Conservation (phyloP, 2,329 filamentous ascomycete species). For the Aspergillus piperis region DNA sequence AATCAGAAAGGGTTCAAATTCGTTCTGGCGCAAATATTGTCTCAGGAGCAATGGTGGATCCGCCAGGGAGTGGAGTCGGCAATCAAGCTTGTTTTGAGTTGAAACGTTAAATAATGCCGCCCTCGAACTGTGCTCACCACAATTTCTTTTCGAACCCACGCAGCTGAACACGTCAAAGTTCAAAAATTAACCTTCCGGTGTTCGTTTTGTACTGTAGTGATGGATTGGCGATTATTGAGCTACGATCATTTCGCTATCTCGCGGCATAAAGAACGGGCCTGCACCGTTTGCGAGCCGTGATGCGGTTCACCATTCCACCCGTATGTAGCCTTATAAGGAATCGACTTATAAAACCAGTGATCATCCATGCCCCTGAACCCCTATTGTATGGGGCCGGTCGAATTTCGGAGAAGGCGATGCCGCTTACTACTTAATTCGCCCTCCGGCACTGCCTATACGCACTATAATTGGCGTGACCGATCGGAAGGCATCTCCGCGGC, state of each 20-base stretch:
- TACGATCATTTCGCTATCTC: not conserved
- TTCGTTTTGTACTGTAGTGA: too few relatives aligned
- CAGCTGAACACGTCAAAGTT: not conserved
- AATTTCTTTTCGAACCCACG: not conserved
- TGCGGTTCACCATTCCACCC: too few relatives aligned
- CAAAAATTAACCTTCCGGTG: not conserved
- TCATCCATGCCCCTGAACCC: not conserved
- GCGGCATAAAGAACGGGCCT: not conserved
- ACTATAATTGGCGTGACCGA: not conserved
- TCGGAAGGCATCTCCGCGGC: too few relatives aligned
- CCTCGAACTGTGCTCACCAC: too few relatives aligned
- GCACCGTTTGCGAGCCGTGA: too few relatives aligned
- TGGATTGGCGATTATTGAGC: not conserved
- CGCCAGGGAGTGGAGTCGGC: not conserved
- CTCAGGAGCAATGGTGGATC: conserved; percentile 5
- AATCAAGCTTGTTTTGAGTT: conserved; percentile 2
- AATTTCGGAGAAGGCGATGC: too few relatives aligned
- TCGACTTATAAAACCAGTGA: not conserved
- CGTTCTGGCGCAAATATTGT: conserved; percentile 1
- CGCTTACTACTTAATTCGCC: too few relatives aligned
- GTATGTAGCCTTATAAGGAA: not conserved
- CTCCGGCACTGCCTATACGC: not conserved
- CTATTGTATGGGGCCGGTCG: not conserved
- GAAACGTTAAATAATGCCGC: not conserved
- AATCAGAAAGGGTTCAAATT: not conserved